Evolutionary conservation across 768 basidiomycete genomes (phyloP).

Genomic region (Amanita fuliginea): DNA sequence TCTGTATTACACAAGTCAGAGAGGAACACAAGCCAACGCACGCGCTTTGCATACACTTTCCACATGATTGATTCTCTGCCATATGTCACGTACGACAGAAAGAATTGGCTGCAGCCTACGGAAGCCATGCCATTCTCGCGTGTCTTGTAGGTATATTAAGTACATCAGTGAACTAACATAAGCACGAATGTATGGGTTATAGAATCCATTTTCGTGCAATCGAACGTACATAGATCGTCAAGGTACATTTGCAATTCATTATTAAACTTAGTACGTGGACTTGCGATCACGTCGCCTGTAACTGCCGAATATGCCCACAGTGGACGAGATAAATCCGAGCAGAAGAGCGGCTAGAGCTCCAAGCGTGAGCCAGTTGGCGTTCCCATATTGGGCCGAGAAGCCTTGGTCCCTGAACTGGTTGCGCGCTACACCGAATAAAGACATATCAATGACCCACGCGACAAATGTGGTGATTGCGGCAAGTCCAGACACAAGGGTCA

Average conservation of each 20-base stretch:
- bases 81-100: slow-evolving; percentile 67
- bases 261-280: background rate
- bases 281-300: slow-evolving; percentile 33
- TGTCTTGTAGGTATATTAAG: slow-evolving; percentile 23
- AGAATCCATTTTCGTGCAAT: too few relatives aligned
- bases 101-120: slow-evolving; percentile 95
- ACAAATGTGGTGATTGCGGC: slow-evolving; percentile 59
- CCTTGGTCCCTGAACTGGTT: slow-evolving; percentile 41
- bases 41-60: slow-evolving; percentile 92
- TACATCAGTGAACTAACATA: background rate
- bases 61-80: slow-evolving; percentile 83
- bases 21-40: slow-evolving; percentile 68
- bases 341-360: slow-evolving; percentile 60
- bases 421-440: slow-evolving; percentile 64
- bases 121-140: slow-evolving; percentile 69
- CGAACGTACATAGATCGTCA: background rate
- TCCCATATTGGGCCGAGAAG: slow-evolving; percentile 49
- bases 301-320: slow-evolving; percentile 56
- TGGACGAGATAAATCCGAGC: slow-evolving; percentile 53
- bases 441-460: slow-evolving; percentile 70
- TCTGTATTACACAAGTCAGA: slow-evolving; percentile 88
- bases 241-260: background rate
- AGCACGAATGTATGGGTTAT: background rate
- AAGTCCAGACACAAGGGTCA: slow-evolving; percentile 58
- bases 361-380: slow-evolving; percentile 76